Percentiles rank a stretch among this genome's conserved stretches.
phyloP scores from a whole-genome alignment of 352 stramenopile genomes.

The Globisporangium heterothallicum region DNA sequence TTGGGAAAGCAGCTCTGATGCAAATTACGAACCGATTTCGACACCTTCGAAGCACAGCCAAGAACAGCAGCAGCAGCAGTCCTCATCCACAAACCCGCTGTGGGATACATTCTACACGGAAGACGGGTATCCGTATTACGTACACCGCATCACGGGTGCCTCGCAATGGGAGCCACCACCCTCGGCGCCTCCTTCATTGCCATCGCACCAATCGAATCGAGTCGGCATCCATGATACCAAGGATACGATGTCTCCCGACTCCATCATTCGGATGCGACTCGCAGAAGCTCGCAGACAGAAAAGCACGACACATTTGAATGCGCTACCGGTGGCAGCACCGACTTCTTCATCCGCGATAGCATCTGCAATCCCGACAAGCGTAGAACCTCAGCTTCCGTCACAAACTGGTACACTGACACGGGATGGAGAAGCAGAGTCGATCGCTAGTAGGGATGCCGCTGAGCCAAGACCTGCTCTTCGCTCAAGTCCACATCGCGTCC shows the following conservation, averaged over 20 bases:
- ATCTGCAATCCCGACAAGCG: neutral
- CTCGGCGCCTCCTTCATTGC: slow-evolving; percentile 3
- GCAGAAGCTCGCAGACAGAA: slow-evolving; percentile 26
- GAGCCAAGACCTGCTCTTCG: too few species aligned
- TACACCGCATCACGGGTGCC: slow-evolving; percentile 54
- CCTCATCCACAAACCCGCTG: slow-evolving; percentile 1
- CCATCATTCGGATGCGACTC: slow-evolving; percentile 44
- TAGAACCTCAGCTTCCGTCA: too few species aligned
- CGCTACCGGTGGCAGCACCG: neutral
- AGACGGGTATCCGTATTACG: slow-evolving; percentile 78
- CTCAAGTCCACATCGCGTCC: too few species aligned
- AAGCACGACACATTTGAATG: slow-evolving; percentile 1
- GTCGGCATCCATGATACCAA: neutral
- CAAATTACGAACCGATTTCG: neutral
- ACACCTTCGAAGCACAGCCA: neutral
- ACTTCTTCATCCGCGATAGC: neutral
- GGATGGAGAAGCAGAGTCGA: too few species aligned
- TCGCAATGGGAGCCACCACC: slow-evolving; percentile 59
- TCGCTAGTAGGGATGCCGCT: too few species aligned
- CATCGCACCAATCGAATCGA: neutral
- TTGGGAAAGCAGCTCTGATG: neutral
- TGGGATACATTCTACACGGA: slow-evolving; percentile 72
- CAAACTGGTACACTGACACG: too few species aligned
- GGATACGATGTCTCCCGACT: slow-evolving; percentile 22
- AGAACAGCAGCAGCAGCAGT: neutral